Base-by-base conservation (phyloP, 352 stramenopile species). In the Pythium folliculosum region DNA sequence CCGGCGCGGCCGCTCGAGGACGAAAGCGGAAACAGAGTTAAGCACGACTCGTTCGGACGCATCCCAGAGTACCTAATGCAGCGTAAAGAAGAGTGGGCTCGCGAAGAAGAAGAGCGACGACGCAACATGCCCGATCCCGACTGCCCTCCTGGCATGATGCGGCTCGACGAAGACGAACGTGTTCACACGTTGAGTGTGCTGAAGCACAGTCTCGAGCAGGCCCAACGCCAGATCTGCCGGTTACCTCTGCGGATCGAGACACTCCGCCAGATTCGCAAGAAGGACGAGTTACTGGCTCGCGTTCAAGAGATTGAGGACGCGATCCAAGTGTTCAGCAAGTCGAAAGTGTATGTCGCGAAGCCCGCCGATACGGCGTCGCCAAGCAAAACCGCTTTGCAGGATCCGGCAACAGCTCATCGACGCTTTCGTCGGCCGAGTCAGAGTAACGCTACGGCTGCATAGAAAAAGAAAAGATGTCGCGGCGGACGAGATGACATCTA, bases 281-380 rank as follows among this genome's bases (percentile, higher is more conserved):
- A 96, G 67, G 84, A 91, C 38, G 86, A 86, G 40, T 67, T 97
- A 3, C 87, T 97, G 47, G 66, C 72, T 19, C 92, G 94, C 55
- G 68, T 97, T 17, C 84, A 85, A 60, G 90, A 97, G 63, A 97
- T 97, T 49, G 90, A 97, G 35, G 86, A 94, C 54, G 90, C 91
- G 22, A 95, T 97, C 71, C 85, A 83, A 32, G 87, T 97, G 17
- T 97, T 97, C 44, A 84, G 84, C 59, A 82, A 87, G 13, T 44
- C 75, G 0, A 97, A 95, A 75, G 90, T 97, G 25, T 96, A 91
- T 40, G 77, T 96, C n/a, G 70, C 85, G 21, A 81, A 76, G 5
- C 73, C 78, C 12, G 58, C 37, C 35, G 40, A 47, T n/a, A 71
- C 5, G 16, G 74, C 8, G 3, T 37, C 48, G 7, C 44, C 58